Evolutionary conservation across 352 stramenopile species (phyloP).

Genomic region (Phytophthora quininea): DNA sequence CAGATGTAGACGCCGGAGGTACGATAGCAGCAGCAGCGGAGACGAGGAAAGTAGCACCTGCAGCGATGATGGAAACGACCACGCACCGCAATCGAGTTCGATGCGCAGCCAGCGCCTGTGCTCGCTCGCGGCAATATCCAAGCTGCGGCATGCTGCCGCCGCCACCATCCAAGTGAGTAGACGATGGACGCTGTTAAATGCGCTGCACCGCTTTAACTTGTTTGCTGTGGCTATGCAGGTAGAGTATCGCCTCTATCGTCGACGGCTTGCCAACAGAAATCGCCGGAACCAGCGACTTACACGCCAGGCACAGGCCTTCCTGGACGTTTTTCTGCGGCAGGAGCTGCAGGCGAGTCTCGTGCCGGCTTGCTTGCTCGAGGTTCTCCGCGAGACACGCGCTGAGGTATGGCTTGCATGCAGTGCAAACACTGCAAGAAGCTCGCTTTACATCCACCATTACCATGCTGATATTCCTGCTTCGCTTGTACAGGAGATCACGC

Average conservation of each 20-base stretch:
- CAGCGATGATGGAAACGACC: slow-evolving; percentile 17
- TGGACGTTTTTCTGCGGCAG: slow-evolving; percentile 41
- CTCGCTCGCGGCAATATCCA: slow-evolving; percentile 52
- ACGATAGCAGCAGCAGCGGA: slow-evolving; percentile 10
- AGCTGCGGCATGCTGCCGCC: slow-evolving; percentile 47
- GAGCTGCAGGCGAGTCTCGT: slow-evolving; percentile 35
- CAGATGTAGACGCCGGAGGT: slow-evolving; percentile 6
- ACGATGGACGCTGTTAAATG: slow-evolving; percentile 1
- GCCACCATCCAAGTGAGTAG: slow-evolving; percentile 46
- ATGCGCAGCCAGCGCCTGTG: slow-evolving; percentile 51
- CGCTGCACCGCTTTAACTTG: neutral
- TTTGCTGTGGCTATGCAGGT: slow-evolving; percentile 24
- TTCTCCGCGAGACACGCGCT: slow-evolving; percentile 34
- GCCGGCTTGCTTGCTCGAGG: slow-evolving; percentile 47
- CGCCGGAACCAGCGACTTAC: slow-evolving; percentile 27
- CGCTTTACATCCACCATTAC: slow-evolving; percentile 5
- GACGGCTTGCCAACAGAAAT: slow-evolving; percentile 24
- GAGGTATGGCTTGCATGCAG: slow-evolving; percentile 26
- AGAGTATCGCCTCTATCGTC: slow-evolving; percentile 51
- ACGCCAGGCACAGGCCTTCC: slow-evolving; percentile 24
- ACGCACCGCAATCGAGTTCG: neutral
- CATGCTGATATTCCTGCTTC: neutral
- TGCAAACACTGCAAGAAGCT: neutral
- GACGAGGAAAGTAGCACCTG: neutral
- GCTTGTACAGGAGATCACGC: slow-evolving; percentile 20